A percentile compares a stretch with the other conserved stretches of the same genome.
Evolutionary conservation across 2,329 filamentous ascomycete species (phyloP).

Genomic region (Ceratocystis colombiana): DNA sequence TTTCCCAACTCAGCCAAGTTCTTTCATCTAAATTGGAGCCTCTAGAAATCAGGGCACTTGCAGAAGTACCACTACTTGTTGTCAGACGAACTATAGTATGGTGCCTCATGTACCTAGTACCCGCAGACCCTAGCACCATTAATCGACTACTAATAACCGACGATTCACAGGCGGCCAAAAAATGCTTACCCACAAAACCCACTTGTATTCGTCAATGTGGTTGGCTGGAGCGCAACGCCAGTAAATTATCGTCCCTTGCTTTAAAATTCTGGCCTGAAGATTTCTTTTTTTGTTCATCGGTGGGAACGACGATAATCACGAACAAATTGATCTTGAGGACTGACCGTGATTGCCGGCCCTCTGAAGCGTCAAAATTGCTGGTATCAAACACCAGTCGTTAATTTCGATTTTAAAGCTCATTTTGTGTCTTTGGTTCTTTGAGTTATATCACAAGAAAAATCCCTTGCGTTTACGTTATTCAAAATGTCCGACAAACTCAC

Average conservation of each 20-base stretch:
- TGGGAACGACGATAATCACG: constrained; percentile 2
- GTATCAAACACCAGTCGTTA: neutral
- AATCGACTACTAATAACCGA: constrained; percentile 27
- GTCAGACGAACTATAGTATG: no score
- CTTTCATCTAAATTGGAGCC: neutral
- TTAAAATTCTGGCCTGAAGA: constrained; percentile 15
- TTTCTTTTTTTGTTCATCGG: constrained; percentile 4
- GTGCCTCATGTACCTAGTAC: neutral
- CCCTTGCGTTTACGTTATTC: neutral
- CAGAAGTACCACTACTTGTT: neutral
- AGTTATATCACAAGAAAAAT: neutral
- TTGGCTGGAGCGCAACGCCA: constrained; percentile 6
- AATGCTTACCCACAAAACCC: constrained; percentile 32
- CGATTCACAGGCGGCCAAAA: constrained; percentile 36
- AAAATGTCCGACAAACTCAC: constrained; percentile 90
- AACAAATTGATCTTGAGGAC: neutral
- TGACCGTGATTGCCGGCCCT: neutral
- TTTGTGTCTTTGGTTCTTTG: neutral
- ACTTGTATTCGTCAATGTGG: neutral
- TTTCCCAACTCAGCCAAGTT: neutral
- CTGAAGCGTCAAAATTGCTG: neutral
- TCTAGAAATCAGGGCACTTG: neutral
- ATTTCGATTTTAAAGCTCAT: neutral
- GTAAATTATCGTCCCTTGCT: constrained; percentile 7
- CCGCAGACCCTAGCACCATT: constrained; percentile 4